Percentiles rank a stretch among this genome's conserved stretches.
These are phyloP conservation scores for Collybia nuda DNA, from an alignment of 768 basidiomycete genomes.

Conservation along the genomic window DNA sequence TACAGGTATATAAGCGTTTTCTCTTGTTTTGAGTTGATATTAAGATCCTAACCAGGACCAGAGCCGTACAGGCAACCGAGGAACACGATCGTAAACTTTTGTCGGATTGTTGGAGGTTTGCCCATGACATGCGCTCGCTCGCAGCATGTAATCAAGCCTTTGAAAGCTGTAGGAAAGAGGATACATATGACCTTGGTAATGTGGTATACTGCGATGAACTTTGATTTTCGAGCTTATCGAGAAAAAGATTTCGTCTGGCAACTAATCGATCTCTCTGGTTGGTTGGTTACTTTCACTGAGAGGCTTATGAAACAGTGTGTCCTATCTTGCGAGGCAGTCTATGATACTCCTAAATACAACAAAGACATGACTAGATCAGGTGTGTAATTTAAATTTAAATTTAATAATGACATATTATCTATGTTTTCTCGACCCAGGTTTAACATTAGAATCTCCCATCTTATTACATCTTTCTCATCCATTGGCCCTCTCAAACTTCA, in stretches of 20 bases:
- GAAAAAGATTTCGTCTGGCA: slow-evolving; percentile 71
- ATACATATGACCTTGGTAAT: slow-evolving; percentile 63
- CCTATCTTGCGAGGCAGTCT: slow-evolving; percentile 26
- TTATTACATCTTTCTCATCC: slow-evolving; percentile 68
- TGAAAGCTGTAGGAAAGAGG: slow-evolving; percentile 61
- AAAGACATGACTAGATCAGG: background rate
- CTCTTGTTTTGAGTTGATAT: background rate
- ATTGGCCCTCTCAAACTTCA: slow-evolving; percentile 50
- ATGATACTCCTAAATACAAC: background rate
- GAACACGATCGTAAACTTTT: slow-evolving; percentile 38
- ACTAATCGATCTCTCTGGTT: slow-evolving; percentile 58
- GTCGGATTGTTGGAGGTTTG: slow-evolving; percentile 54
- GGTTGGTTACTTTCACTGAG: slow-evolving; percentile 63
- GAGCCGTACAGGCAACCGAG: slow-evolving; percentile 17
- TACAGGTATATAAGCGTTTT: slow-evolving; percentile 38
- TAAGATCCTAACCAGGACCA: background rate
- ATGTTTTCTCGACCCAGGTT: slow-evolving; percentile 2
- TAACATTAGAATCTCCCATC: slow-evolving; percentile 31
- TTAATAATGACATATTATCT: background rate
- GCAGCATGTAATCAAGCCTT: slow-evolving; percentile 62
- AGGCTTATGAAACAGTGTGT: slow-evolving; percentile 57
- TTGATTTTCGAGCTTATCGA: background rate
- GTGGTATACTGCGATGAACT: background rate
- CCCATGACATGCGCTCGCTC: slow-evolving; percentile 67
- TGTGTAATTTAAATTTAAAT: too few relatives aligned